phyloP scores from a whole-genome alignment of 108 stramenopile species.

The Asterionellopsis glacialis region DNA sequence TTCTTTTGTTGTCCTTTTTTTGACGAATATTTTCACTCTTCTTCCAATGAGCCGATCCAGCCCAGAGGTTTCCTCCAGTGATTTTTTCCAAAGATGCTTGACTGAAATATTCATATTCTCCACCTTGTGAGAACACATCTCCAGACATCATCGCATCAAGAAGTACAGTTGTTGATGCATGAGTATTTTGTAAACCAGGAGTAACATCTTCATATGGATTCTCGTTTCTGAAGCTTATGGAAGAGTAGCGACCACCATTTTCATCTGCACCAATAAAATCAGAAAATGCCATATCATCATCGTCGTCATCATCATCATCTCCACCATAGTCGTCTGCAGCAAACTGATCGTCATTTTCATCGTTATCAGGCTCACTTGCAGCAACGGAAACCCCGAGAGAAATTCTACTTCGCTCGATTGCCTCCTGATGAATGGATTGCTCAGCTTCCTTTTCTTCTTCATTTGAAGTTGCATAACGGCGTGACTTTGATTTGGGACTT shows the following conservation, averaged over 20 bases:
- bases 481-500: neutral
- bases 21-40: constrained; percentile 23
- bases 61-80: constrained; percentile 76
- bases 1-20: constrained; percentile 4
- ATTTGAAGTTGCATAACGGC: constrained; percentile 35
- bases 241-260: constrained; percentile 32
- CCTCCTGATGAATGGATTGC: constrained; percentile 69
- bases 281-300: constrained; percentile 18
- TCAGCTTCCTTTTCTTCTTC: constrained; percentile 86
- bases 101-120: constrained; percentile 65
- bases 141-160: constrained; percentile 69
- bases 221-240: constrained; percentile 22
- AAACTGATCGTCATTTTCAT: constrained; percentile 29
- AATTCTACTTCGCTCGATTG: constrained; percentile 61
- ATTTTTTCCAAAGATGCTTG: constrained; percentile 51
- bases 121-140: constrained; percentile 43
- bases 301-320: constrained; percentile 30
- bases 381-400: constrained; percentile 3
- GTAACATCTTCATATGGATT: constrained; percentile 1
- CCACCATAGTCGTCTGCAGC: constrained; percentile 25
- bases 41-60: constrained; percentile 90
- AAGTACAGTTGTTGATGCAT: constrained; percentile 33
- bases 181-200: neutral
- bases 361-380: neutral
- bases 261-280: constrained; percentile 29